Evolutionary conservation across 2,329 filamentous ascomycete species (phyloP), one percentile per base, ranked within the genome.

Genomic region (Cladosporium sp.): DNA sequence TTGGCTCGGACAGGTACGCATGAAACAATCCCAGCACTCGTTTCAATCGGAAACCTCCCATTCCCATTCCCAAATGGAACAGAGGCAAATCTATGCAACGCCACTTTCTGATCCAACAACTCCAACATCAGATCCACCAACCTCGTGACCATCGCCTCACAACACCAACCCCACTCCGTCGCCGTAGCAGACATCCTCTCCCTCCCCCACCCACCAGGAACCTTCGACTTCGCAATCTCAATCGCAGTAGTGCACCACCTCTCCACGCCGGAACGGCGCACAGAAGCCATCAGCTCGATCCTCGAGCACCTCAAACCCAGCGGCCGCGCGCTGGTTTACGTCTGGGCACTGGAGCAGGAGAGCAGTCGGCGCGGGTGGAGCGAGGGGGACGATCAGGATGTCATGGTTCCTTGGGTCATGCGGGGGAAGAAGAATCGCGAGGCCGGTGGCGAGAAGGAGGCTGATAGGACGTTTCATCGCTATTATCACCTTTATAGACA

Each of bases 201-300:
- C n/a, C 78, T 96, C 16, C 93, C 93, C 3, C 92, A 95, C 67
- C 86, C 81, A 9, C 52, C 59, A 7, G 53, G 66, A 57, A 55
- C 73, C 61, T 86, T 87, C 65, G 92, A 97, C 69, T 97, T 97
- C 67, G 90, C 82, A 51, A 93, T 97, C 57, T 93, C 86, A 62
- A 91, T 98, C 62, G 93, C 93, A 41, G 93, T 97, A 9, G 76
- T 97, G 27, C 93, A 97, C 71, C 93, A 98, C 72, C 75, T 97
- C 46, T 94, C 89, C 12, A 95, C 91, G 5, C 74, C 76, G 9
- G 77, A 76, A 43, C 78, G 93, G 50, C 79, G 93, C 43, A 72
- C 85, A 30, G 82, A 85, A 55, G 90, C 87, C 22, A 79, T 97
- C 15, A 71, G 73, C 41, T 78, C 79, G 35, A 80, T 97, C 42